Base-by-base conservation (phyloP, 345 rosid species). In the Nephelium lappaceum region DNA sequence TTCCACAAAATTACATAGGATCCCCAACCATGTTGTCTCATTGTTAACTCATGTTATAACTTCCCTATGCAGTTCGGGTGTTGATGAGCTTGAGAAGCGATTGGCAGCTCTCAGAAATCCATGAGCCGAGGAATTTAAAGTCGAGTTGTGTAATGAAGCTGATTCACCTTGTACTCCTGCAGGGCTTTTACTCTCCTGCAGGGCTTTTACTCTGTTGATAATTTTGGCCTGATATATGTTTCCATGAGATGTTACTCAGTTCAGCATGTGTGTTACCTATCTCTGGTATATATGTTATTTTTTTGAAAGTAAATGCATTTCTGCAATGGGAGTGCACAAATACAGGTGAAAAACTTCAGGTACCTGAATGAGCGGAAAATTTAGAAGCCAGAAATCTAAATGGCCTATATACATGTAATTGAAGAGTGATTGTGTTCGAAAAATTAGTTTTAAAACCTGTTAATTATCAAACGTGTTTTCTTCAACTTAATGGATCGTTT, bases 21-120 rank as follows among this genome's bases (percentile, higher is more conserved):
- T 12, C 25, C 23, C 63, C 63, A 60, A 23, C 27, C 1, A 21
- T 19, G 16, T 60, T 60, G 23, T 25, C 71, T 24, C 15, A 19
- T 70, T 60, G 67, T 25, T 72, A 58, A 23, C 77, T 78, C 47
- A 43, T 5, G 39, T 5, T 72, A 19, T 61, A 12, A n/a, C 67
- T 43, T 51, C 14, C 18, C 25, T 14, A 39, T 81, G 86, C 89
- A 95, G 98, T 86, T 93, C 97, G 78, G 95, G 82, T 69, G 80
- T 87, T 18, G 84, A 87, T 82, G 97, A 90, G 72, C 88, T 95
- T 25, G 98, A 95, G 90, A 88, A 95, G 88, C 91, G 95, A n/a
- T 83, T 93, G 93, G 97, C 95, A 1, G 91, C 98, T 61, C 93
- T 95, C 72, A 90, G 97, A 83, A 91, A 87, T 78, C 85, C 90